Base-by-base conservation (phyloP, 1,284 basidiomycete genomes). In the Tilletia walkeri region DNA sequence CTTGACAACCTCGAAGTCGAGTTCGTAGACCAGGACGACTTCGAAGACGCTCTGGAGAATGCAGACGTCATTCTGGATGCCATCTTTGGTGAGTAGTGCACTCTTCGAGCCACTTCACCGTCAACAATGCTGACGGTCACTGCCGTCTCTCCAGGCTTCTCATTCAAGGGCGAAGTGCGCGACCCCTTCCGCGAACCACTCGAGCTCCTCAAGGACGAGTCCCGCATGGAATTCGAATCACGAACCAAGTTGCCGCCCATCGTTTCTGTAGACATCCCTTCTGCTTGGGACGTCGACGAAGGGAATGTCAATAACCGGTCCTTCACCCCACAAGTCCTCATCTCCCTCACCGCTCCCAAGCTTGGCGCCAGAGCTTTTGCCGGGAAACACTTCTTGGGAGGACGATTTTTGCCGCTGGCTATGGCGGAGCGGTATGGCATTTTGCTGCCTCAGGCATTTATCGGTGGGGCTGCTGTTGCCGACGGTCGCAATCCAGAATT, bases 311-410 rank as follows among this genome's bases (percentile, higher is more conserved):
- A 73, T 53, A 85, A 86, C 14, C 59, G 59, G 30, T 88, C 86
- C 7, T 87, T 92, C 71, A 86, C 88, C 34, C 92, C 95, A 0
- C 88, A 92, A 66, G 91, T 94, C 1, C 85, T 99, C 50, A 85
- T 99, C 70, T 94, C 92, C 77, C 86, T 99, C 76, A 98, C 95
- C 0, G 94, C 92, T 10, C 96, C 96, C 1, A 99, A 99, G 85
- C 86, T 90, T 77, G 96, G 96, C 1, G 90, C 91, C 3, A 87
- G 86, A 75, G 84, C 82, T 7, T 98, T 93, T 84, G 88, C 85
- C 36, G 92, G 94, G 9, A 86, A 88, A 59, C 96, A 99, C 86
- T 97, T 93, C 84, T 86, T 97, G 1, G 94, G 94, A 2, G 96
- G 95, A 0, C 87, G 95, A 67, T 99, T 99, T 82, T 88, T 98